Percentiles rank a stretch among this genome's conserved stretches.
Conservation (phyloP, 2,329 filamentous ascomycete species). For the Fusarium ramigenum region DNA sequence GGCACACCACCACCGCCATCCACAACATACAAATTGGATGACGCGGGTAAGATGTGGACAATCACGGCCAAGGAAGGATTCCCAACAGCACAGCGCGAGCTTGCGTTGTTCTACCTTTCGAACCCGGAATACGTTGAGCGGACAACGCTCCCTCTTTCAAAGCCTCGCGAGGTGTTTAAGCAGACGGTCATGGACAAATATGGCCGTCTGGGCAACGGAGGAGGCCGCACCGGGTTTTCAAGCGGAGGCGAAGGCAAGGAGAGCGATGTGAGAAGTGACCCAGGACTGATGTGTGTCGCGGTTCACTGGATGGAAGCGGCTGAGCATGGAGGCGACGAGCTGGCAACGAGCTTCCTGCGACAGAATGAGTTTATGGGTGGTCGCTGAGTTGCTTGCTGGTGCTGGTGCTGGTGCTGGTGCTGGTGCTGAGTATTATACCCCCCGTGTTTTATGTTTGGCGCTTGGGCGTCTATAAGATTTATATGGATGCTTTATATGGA, state of each 20-base stretch:
- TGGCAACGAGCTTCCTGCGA: conserved; percentile 83
- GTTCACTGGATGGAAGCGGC: conserved; percentile 98
- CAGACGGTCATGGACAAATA: conserved; percentile 82
- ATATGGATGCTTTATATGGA: conserved; percentile 20
- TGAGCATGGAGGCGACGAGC: conserved; percentile 83
- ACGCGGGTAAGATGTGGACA: conserved; percentile 89
- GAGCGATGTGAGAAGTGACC: conserved; percentile 74
- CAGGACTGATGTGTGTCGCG: conserved; percentile 90
- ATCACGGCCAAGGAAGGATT: conserved; percentile 91
- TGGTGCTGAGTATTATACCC: conserved; percentile 39
- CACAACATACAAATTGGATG: conserved; percentile 75
- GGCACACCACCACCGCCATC: conserved; percentile 59
- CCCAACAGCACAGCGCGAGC: conserved; percentile 87
- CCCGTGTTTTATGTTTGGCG: conserved; percentile 36
- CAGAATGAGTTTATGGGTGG: conserved; percentile 64
- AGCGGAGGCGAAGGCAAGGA: conserved; percentile 46
- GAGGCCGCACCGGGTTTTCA: conserved; percentile 33
- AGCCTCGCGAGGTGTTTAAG: conserved; percentile 90
- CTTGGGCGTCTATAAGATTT: conserved; percentile 29
- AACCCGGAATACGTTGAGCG: conserved; percentile 86
- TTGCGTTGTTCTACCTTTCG: conserved; percentile 92
- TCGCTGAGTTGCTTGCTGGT: conserved; percentile 31
- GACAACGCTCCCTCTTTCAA: conserved; percentile 83
- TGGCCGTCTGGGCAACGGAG: conserved; percentile 51
- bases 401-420: conserved; percentile 1